Evolutionary conservation across 2,329 filamentous ascomycete species (phyloP), one percentile per base, ranked within the genome.

Genomic region (Epichloe coenophiala): DNA sequence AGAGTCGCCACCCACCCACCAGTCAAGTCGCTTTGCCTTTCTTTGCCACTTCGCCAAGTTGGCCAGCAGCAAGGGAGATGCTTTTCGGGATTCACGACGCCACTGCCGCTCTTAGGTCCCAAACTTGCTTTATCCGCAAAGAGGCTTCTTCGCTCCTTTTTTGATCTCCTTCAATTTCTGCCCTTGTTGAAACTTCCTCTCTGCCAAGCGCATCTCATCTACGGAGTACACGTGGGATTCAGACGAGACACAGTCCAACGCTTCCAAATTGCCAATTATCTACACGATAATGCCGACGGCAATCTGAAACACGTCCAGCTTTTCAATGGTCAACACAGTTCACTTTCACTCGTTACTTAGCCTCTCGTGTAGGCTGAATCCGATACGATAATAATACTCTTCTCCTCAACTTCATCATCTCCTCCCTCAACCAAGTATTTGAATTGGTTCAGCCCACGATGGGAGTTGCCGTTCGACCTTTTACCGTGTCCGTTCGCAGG

Each of bases 391-490:
- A 45, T 7, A 21, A 41, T 7, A 39, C 21, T 23, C 23, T 8
- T 38, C 5, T 15, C 15, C 36, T n/a, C 36, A n/a, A 7, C 36
- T 4, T n/a, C 13, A n/a, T 4, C 19, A 27, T 47, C 15, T 13
- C 12, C 39, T 9, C 42, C 33, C 38, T 27, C 33, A 15, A 9
- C n/a, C 27, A 13, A 9, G 27, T 31, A 3, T 9, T 15, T 19
- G n/a, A 36, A 15, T 33, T 9, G 6, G n/a, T 17, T 9, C 23
- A 31, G 17, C 36, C 27, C 19, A 52, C 8, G 13, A 53, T 53
- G 52, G 52, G 52, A 38, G 35, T 51, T 46, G 49, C 45, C 5
- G 46, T 51, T 19, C 46, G 49, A 13, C 52, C 46, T 5, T 53
- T 53, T 47, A 53, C 51, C n/a, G 46, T 49, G 3, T 43, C 49